Percentiles rank a stretch among this genome's conserved stretches.
Evolutionary conservation across 1,139 yeast species (phyloP).

Genomic region (Pneumocystis oryctolagi): DNA sequence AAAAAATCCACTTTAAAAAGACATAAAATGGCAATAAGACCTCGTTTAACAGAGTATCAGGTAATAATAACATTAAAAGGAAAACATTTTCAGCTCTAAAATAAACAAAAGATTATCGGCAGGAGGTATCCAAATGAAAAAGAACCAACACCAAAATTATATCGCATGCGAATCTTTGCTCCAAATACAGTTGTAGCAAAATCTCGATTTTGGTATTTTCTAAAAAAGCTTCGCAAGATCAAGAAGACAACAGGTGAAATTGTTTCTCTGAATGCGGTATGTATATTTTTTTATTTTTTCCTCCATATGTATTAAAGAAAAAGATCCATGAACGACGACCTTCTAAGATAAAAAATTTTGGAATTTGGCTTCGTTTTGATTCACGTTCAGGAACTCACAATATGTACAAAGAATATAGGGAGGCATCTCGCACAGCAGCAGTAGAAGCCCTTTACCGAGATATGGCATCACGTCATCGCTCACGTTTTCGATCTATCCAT

Average conservation of each 20-base stretch:
- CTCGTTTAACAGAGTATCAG: neutral
- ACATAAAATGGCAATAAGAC: neutral
- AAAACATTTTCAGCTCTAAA: neutral
- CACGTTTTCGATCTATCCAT: constrained; percentile 99
- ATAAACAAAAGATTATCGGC: constrained; percentile 88
- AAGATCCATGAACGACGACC: constrained; percentile 83
- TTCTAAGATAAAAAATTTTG: constrained; percentile 98
- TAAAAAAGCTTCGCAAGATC: constrained; percentile 98
- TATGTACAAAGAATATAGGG: constrained; percentile 99
- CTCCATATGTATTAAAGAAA: neutral
- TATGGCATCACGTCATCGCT: constrained; percentile 99
- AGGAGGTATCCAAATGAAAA: constrained; percentile 99
- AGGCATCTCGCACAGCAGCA: constrained; percentile 97
- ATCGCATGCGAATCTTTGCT: constrained; percentile 99
- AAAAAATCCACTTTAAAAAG: neutral
- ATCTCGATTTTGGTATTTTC: constrained; percentile 99
- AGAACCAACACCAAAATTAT: constrained; percentile 98
- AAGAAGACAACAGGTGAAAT: constrained; percentile 99
- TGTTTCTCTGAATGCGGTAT: constrained; percentile 63
- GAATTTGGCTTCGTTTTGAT: constrained; percentile 99
- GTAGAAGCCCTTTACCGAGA: constrained; percentile 98
- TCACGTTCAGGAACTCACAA: constrained; percentile 99
- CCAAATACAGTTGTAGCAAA: constrained; percentile 97
- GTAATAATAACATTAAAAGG: neutral
- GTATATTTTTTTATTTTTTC: neutral